Evolutionary conservation across 2,329 filamentous ascomycete genomes (phyloP).

Genomic region (Arthrinium phaeospermum): DNA sequence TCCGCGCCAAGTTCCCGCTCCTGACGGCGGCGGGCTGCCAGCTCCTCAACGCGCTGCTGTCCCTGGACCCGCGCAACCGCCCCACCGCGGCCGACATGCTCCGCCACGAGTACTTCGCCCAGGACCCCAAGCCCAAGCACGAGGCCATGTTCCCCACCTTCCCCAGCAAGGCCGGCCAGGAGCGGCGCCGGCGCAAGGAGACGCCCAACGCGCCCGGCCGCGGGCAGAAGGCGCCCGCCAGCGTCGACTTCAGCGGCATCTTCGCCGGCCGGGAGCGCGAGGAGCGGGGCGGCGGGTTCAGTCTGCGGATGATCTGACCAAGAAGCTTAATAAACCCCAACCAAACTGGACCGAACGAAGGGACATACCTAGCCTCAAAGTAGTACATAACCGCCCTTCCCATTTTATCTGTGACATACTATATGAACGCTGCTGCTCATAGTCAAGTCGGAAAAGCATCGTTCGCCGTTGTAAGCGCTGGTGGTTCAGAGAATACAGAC

Average conservation of each 20-base stretch:
- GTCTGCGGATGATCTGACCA: conserved; percentile 63
- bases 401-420: neutral
- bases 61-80: conserved; percentile 74
- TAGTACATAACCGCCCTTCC: neutral
- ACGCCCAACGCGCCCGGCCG: conserved; percentile 85
- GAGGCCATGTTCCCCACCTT: conserved; percentile 96
- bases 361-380: neutral
- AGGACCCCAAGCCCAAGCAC: conserved; percentile 88
- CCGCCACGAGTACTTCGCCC: conserved; percentile 81
- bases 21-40: conserved; percentile 76
- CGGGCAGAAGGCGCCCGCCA: conserved; percentile 67
- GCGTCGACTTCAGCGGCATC: conserved; percentile 72
- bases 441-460: neutral
- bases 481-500: neutral
- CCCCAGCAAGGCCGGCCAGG: conserved; percentile 91
- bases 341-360: neutral
- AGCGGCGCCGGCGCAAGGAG: conserved; percentile 73
- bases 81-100: conserved; percentile 78
- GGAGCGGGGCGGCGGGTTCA: conserved; percentile 69
- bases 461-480: neutral
- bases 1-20: conserved; percentile 81
- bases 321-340: conserved; percentile 20
- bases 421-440: neutral
- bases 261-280: conserved; percentile 71
- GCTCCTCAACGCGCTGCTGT: conserved; percentile 73